Percentiles rank a stretch among this genome's conserved stretches.
Conservation (phyloP, 495 filamentous ascomycete genomes). For the Aspergillus ellipticus region DNA sequence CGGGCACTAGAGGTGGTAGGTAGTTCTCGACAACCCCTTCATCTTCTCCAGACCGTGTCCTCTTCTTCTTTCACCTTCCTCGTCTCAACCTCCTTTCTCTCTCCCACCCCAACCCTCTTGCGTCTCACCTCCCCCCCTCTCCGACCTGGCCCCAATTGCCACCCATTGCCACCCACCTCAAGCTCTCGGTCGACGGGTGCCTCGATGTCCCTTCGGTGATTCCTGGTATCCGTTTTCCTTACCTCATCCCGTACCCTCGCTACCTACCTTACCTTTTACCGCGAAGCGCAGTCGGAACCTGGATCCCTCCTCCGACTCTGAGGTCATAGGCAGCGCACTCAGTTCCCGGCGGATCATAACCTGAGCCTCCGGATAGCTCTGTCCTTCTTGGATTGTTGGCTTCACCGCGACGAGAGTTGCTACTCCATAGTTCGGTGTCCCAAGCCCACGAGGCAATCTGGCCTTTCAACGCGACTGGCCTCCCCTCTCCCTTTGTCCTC, state of each 20-base stretch:
- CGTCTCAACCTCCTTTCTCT: constrained; percentile 15
- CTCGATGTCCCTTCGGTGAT: constrained; percentile 21
- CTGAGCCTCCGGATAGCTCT: not conserved
- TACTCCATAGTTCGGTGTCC: constrained; percentile 4
- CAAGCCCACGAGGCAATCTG: constrained; percentile 20
- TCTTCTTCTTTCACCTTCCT: constrained; percentile 26
- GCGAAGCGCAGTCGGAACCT: constrained; percentile 12
- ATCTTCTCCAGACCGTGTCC: constrained; percentile 27
- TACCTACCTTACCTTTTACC: constrained; percentile 8
- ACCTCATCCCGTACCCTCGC: not conserved
- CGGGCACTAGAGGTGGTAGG: not conserved
- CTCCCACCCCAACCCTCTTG: constrained; percentile 9
- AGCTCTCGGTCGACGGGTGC: constrained; percentile 9
- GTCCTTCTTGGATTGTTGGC: not conserved
- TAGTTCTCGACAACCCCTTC: constrained; percentile 16
- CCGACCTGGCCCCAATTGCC: constrained; percentile 3
- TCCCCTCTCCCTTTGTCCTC: constrained; percentile 11
- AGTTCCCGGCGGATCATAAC: not conserved
- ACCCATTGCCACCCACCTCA: constrained; percentile 1
- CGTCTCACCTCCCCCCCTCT: constrained; percentile 9
- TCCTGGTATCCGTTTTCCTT: constrained; percentile 7
- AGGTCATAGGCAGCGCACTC: not conserved
- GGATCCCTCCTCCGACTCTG: not conserved
- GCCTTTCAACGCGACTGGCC: constrained; percentile 20
- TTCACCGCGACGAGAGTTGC: not conserved